phyloP scores from a whole-genome alignment of 495 filamentous ascomycete genomes.

The Tuber umbilicatum region DNA sequence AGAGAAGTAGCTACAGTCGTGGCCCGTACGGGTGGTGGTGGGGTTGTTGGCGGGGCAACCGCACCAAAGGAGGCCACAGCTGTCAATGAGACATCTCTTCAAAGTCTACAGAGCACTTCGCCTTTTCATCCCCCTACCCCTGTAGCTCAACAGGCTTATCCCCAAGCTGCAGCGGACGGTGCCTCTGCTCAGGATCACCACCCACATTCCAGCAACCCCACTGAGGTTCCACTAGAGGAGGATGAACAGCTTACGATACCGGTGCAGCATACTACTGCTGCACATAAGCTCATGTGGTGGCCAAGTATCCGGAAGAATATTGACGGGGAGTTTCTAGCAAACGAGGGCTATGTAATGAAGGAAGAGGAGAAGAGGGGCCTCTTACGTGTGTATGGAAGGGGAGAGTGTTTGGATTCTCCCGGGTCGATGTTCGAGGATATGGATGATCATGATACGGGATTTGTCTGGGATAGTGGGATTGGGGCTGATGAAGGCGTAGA shows the following conservation, averaged over 20 bases:
- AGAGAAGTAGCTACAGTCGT: conserved; percentile 1
- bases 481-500: conserved; percentile 30
- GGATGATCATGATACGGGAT: conserved; percentile 29
- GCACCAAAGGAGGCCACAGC: conserved; percentile 25
- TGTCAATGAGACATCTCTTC: conserved; percentile 15
- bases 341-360: conserved; percentile 52
- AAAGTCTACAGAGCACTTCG: background rate
- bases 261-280: conserved; percentile 62
- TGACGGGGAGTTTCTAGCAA: conserved; percentile 36
- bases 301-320: conserved; percentile 52
- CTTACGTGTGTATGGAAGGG: conserved; percentile 68
- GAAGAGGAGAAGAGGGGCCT: conserved; percentile 70
- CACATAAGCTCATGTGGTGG: conserved; percentile 61
- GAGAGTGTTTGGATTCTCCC: conserved; percentile 57
- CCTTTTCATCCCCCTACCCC: background rate
- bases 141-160: background rate
- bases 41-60: background rate
- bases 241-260: conserved; percentile 52
- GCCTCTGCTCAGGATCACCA: conserved; percentile 5
- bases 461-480: conserved; percentile 38
- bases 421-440: conserved; percentile 35
- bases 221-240: conserved; percentile 35
- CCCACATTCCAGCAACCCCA: conserved; percentile 23
- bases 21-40: background rate
- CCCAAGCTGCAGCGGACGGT: conserved; percentile 8